A percentile compares a stretch with the other conserved stretches of the same genome.
Evolutionary conservation across 2,329 filamentous ascomycete genomes (phyloP).

Genomic region (Aspergillus phoenicis): DNA sequence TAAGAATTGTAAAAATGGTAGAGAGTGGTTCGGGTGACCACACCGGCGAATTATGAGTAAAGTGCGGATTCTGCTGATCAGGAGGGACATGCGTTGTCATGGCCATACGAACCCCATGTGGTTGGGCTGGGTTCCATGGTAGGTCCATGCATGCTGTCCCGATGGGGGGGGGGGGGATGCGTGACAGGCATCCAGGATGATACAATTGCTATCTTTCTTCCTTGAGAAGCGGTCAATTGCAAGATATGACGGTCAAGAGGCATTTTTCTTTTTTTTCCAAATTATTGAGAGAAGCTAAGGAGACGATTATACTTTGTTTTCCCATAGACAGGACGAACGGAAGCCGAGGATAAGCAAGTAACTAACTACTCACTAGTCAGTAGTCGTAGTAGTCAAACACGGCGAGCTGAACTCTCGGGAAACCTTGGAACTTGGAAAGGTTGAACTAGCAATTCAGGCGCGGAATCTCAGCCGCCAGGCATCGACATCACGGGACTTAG

Average conservation of each 20-base stretch:
- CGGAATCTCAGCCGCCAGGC: conserved; percentile 20
- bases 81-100: conserved; percentile 7
- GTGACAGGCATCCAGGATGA: not conserved
- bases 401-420: not conserved
- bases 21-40: conserved; percentile 7
- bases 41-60: not conserved
- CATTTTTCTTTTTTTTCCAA: not conserved
- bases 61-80: not conserved
- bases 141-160: not conserved
- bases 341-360: not conserved
- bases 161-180: not conserved
- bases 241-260: too few relatives aligned
- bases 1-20: conserved; percentile 4
- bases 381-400: not conserved
- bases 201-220: too few relatives aligned
- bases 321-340: not conserved
- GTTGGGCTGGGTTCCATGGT: not conserved
- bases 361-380: not conserved
- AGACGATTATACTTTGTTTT: too few relatives aligned
- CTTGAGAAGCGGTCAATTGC: not conserved
- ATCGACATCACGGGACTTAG: conserved; percentile 32
- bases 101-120: not conserved
- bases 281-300: not conserved
- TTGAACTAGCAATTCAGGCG: not conserved
- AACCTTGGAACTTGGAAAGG: not conserved